phyloP scores from a whole-genome alignment of 1,284 basidiomycete species.

The Puccinia hordei region DNA sequence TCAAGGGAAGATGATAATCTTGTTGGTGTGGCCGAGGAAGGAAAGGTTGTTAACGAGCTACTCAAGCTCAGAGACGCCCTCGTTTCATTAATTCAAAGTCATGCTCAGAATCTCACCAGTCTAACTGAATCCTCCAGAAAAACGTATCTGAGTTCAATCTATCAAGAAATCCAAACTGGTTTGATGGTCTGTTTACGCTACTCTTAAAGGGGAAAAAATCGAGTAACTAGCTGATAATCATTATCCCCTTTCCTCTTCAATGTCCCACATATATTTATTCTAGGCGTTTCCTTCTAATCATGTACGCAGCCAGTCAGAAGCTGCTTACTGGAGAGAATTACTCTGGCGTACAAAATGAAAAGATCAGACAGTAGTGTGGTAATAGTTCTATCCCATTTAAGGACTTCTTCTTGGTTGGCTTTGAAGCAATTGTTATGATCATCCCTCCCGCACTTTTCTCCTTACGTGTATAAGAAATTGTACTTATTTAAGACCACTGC shows the following conservation, averaged over 20 bases:
- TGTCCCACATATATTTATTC: too few relatives aligned
- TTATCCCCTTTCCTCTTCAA: background rate
- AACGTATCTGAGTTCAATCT: constrained; percentile 4
- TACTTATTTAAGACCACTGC: too few relatives aligned
- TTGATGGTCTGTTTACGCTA: constrained; percentile 19
- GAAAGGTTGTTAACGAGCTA: constrained; percentile 21
- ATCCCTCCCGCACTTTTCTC: too few relatives aligned
- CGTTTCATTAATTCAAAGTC: constrained; percentile 16
- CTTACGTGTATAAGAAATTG: too few relatives aligned
- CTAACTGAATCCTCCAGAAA: background rate
- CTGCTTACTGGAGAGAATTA: constrained; percentile 47
- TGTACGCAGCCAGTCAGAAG: constrained; percentile 27
- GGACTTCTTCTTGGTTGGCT: too few relatives aligned
- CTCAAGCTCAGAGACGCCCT: constrained; percentile 22
- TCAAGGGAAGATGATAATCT: background rate
- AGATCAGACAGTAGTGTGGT: too few relatives aligned
- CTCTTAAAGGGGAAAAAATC: background rate
- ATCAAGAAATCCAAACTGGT: constrained; percentile 31
- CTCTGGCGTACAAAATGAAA: constrained; percentile 15
- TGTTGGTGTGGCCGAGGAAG: constrained; percentile 7
- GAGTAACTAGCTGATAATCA: background rate
- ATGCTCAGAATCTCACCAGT: constrained; percentile 4
- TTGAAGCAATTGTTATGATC: too few relatives aligned
- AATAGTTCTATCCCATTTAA: too few relatives aligned
- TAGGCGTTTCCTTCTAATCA: constrained; percentile 32